A percentile compares a stretch with the other conserved stretches of the same genome.
Evolutionary conservation across 495 filamentous ascomycete species (phyloP).

Genomic region (Terfezia claveryi): DNA sequence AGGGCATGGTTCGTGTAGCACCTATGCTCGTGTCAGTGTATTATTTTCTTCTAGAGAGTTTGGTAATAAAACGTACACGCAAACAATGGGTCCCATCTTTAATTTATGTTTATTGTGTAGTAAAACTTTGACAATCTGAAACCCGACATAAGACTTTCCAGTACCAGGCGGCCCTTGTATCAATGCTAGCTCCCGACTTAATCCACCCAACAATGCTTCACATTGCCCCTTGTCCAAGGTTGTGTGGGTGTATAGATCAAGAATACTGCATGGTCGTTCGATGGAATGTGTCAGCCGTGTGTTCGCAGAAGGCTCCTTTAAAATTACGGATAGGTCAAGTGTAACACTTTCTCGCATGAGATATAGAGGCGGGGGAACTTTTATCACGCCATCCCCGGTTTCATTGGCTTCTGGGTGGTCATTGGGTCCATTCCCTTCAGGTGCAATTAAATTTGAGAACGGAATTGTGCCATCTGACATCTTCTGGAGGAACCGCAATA

Average conservation of each 20-base stretch:
- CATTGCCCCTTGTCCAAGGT: constrained; percentile 25
- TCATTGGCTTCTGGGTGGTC: not conserved
- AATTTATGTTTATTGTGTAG: constrained; percentile 1
- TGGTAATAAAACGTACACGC: constrained; percentile 7
- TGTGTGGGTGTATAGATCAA: constrained; percentile 5
- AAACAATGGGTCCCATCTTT: constrained; percentile 9
- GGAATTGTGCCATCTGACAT: constrained; percentile 33
- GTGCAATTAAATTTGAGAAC: constrained; percentile 36
- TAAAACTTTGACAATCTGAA: constrained; percentile 7
- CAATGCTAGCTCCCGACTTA: constrained; percentile 34
- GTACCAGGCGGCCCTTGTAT: constrained; percentile 70
- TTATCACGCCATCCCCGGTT: not conserved
- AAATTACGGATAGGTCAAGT: constrained; percentile 9
- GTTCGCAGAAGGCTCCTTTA: not conserved
- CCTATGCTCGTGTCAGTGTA: not conserved
- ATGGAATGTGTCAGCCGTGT: constrained; percentile 6
- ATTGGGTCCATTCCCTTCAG: constrained; percentile 9
- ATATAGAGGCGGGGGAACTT: constrained; percentile 13
- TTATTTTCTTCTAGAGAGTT: not conserved
- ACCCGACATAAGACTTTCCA: constrained; percentile 31
- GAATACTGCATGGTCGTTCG: not conserved
- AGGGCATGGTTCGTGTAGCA: constrained; percentile 52
- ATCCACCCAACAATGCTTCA: constrained; percentile 29
- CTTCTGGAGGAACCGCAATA: constrained; percentile 38
- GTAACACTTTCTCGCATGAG: constrained; percentile 5